These are phyloP conservation scores for Amaranthus tricolor DNA, from an alignment of 179 eudicot species.

Conservation along the genomic window DNA sequence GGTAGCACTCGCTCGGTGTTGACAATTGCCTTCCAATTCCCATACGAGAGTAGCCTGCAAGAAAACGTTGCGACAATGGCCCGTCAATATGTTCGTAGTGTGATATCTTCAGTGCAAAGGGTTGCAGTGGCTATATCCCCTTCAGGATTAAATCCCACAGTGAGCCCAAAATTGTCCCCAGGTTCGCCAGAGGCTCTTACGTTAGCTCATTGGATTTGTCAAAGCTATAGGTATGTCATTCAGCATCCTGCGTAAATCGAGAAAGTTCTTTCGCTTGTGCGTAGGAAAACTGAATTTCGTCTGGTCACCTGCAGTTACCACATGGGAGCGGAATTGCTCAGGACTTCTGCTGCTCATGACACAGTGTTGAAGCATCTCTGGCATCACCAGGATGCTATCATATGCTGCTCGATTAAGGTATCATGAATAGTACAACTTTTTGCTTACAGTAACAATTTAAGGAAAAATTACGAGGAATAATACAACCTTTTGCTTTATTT, in stretches of 20 bases:
- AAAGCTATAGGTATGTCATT: conserved; percentile 43
- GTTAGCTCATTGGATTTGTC: conserved; percentile 52
- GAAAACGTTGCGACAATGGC: conserved; percentile 55
- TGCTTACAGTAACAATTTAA: no score
- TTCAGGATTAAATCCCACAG: conserved; percentile 35
- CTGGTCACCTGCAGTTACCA: conserved; percentile 29
- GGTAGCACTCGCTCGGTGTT: conserved; percentile 31
- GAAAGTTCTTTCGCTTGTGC: neutral
- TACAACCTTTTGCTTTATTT: no score
- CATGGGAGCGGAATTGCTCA: conserved; percentile 40
- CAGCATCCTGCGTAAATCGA: neutral
- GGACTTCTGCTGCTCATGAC: conserved; percentile 32
- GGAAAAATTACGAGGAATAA: no score
- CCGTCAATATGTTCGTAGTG: conserved; percentile 45
- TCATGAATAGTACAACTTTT: neutral
- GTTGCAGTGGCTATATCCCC: conserved; percentile 46
- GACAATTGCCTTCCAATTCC: conserved; percentile 55
- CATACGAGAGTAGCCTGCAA: conserved; percentile 44
- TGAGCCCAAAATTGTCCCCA: conserved; percentile 38
- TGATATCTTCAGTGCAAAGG: conserved; percentile 52
- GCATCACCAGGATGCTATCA: conserved; percentile 49
- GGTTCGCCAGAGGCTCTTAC: conserved; percentile 53
- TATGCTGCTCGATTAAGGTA: conserved; percentile 58
- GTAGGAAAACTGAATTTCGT: neutral
- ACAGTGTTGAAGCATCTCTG: conserved; percentile 45